Conservation (phyloP, 345 rosid genomes). For the Orychophragmus violaceus region DNA sequence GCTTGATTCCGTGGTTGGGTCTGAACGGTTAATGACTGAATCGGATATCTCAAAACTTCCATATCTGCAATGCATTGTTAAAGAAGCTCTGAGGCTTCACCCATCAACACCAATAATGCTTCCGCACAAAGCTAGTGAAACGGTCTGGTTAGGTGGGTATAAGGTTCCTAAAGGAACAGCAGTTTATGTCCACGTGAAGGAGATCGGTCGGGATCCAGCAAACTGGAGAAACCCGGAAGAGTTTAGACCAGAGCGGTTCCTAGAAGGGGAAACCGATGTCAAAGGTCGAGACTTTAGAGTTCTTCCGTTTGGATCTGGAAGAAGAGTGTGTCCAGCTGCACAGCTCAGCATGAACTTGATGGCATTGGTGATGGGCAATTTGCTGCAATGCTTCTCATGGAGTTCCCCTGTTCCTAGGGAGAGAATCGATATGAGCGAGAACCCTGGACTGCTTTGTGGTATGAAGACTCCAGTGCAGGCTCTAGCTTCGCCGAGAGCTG, state of each 20-base stretch:
- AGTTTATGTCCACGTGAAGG: constrained; percentile 38
- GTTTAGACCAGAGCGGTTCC: constrained; percentile 40
- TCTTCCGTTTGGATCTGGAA: constrained; percentile 46
- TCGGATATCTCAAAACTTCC: constrained; percentile 32
- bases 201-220: constrained; percentile 29
- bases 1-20: constrained; percentile 37
- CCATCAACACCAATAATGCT: constrained; percentile 47
- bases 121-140: constrained; percentile 39
- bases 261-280: constrained; percentile 33
- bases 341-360: constrained; percentile 42
- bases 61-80: constrained; percentile 34
- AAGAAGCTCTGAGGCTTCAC: constrained; percentile 42
- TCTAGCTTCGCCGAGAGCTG: constrained; percentile 30
- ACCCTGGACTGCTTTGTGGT: constrained; percentile 34
- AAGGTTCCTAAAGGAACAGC: constrained; percentile 34
- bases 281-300: constrained; percentile 44
- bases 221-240: constrained; percentile 36
- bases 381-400: constrained; percentile 45
- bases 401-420: constrained; percentile 16
- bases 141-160: constrained; percentile 37
- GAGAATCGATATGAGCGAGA: constrained; percentile 26
- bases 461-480: constrained; percentile 40
- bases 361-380: constrained; percentile 36
- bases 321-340: constrained; percentile 43
- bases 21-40: constrained; percentile 33